These are phyloP conservation scores for Fusarium mangiferae DNA, from an alignment of 2,329 filamentous ascomycete genomes.

Conservation along the genomic window DNA sequence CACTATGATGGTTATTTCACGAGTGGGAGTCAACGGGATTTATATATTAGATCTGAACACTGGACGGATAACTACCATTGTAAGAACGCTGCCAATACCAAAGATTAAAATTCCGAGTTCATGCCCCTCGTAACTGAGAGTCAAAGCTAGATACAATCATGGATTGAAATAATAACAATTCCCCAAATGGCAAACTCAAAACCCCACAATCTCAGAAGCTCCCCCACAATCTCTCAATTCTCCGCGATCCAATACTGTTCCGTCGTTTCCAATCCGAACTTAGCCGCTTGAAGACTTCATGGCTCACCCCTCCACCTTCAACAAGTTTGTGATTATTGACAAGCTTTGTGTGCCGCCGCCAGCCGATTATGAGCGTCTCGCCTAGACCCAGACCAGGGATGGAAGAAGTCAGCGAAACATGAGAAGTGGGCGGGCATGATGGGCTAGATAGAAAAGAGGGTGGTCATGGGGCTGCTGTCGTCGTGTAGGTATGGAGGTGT, in stretches of 20 bases:
- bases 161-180: neutral
- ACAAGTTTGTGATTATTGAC: conserved; percentile 29
- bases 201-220: conserved; percentile 31
- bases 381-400: conserved; percentile 8
- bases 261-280: conserved; percentile 47
- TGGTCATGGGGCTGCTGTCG: conserved; percentile 26
- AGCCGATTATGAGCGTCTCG: conserved; percentile 42
- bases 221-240: conserved; percentile 24
- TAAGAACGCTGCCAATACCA: neutral
- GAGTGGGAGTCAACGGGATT: neutral
- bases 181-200: conserved; percentile 6
- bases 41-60: neutral
- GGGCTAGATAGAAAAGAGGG: conserved; percentile 9
- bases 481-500: neutral
- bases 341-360: conserved; percentile 43
- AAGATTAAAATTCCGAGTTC: neutral
- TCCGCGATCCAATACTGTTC: conserved; percentile 39
- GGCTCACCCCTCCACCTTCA: conserved; percentile 17
- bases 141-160: neutral
- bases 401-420: conserved; percentile 14
- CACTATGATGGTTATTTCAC: conserved; percentile 1
- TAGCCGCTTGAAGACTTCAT: conserved; percentile 39
- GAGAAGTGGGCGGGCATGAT: conserved; percentile 21
- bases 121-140: neutral
- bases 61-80: neutral